These are phyloP conservation scores for Saturnispora ahearnii DNA, from an alignment of 805 yeast species.

Conservation along the genomic window DNA sequence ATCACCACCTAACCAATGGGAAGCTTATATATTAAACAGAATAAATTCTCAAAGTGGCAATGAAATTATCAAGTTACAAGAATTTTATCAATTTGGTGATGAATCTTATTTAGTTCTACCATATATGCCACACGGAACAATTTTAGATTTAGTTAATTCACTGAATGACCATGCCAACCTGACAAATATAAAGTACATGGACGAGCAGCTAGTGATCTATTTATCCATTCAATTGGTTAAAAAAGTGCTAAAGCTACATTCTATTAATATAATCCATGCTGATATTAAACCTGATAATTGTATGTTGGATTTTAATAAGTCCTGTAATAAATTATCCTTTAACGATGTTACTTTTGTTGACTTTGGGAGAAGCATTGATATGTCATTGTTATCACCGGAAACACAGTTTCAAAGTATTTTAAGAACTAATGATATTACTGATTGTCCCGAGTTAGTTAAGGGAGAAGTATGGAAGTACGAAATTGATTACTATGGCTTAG, in stretches of 20 bases:
- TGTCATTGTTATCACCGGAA: conserved; percentile 42
- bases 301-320: conserved; percentile 48
- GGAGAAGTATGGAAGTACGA: conserved; percentile 65
- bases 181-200: conserved; percentile 29
- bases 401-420: conserved; percentile 52
- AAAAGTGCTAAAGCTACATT: conserved; percentile 53
- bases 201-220: conserved; percentile 56
- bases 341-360: conserved; percentile 44
- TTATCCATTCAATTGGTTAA: conserved; percentile 57
- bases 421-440: conserved; percentile 50
- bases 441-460: conserved; percentile 61
- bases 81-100: conserved; percentile 49
- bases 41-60: conserved; percentile 34
- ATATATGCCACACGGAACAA: conserved; percentile 61
- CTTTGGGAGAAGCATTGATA: conserved; percentile 74
- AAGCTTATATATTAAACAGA: conserved; percentile 60
- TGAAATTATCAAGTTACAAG: conserved; percentile 35
- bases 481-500: conserved; percentile 77
- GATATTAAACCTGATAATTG: conserved; percentile 83
- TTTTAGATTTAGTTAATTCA: conserved; percentile 56
- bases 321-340: conserved; percentile 14
- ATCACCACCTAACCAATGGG: conserved; percentile 68
- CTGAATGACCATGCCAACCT: conserved; percentile 21
- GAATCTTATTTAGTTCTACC: conserved; percentile 62
- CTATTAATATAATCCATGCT: conserved; percentile 65